Base-by-base conservation (phyloP, 805 yeast genomes). In the Lipomyces anomalus region DNA sequence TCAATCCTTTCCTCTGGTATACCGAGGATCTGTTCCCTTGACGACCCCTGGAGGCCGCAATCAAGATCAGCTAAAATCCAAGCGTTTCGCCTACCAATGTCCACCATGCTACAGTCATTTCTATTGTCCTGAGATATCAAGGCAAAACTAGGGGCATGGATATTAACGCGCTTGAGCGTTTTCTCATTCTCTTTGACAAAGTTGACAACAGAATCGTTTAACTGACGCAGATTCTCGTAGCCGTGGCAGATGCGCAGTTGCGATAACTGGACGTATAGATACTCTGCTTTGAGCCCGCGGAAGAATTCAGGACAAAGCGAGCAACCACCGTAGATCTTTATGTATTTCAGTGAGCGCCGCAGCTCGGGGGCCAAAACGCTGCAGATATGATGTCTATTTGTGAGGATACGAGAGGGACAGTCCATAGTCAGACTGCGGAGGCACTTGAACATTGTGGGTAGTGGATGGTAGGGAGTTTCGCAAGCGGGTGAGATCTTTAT, bases 371-470 rank as follows among this genome's bases (percentile, higher is more conserved):
- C 55, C 13, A 50, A 36, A 30, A 50, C 46, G 17, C 33, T 22
- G 50, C 55, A 50, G 21, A 50, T 50, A 37, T 50, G 55, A 23
- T 50, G 55, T 18, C 45, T 44, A 3, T 44, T 47, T 32, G 55
- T 47, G n/a, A 50, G 40, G 17, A 50, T 48, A 36, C 55, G 53
- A n/a, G 53, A 43, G n/a, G 53, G 46, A 26, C 55, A 50, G 23
- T 50, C 55, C 22, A 49, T 39, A 4, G 26, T 21, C n/a, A 50
- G 53, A 2, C 40, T 22, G 32, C 43, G 38, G 18, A 50, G 42
- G 23, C 29, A 22, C 39, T 30, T 35, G 35, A 50, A 50, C 53
- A 46, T 44, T 3, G 47, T 47, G 18, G 50, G 52, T 7, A 50
- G 44, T 13, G 55, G 55, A 42, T 50, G 55, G 28, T 50, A 44